These are phyloP conservation scores for Mrakia hoshinonis DNA, from an alignment of 768 basidiomycete genomes.

Conservation along the genomic window DNA sequence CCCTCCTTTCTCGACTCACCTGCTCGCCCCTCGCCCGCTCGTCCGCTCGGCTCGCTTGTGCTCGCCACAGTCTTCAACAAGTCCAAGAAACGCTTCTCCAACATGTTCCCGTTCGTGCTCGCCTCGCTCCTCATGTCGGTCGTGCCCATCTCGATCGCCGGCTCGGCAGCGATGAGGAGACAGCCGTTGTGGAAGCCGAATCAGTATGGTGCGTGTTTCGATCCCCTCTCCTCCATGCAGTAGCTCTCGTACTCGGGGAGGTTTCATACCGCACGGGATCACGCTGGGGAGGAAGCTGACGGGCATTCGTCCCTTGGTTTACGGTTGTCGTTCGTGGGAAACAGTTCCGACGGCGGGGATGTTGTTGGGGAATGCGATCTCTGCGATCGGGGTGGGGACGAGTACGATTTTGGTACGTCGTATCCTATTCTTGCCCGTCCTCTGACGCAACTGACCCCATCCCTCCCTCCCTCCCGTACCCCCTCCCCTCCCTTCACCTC, in stretches of 20 bases:
- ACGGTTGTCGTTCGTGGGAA: too few species aligned
- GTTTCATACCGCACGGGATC: too few species aligned
- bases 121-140: conserved; percentile 65
- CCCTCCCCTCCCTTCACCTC: background rate
- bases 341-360: conserved; percentile 76
- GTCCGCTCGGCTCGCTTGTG: background rate
- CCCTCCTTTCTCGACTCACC: conserved; percentile 35
- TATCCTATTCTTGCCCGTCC: too few species aligned
- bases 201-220: conserved; percentile 66
- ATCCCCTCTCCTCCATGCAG: too few species aligned
- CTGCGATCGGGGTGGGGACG: conserved; percentile 61
- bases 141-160: conserved; percentile 68
- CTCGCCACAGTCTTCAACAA: conserved; percentile 61
- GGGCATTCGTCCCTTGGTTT: too few species aligned
- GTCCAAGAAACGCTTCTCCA: conserved; percentile 57
- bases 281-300: background rate
- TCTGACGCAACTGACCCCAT: background rate
- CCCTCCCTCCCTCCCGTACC: background rate
- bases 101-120: conserved; percentile 68
- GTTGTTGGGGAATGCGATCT: conserved; percentile 72
- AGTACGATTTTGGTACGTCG: conserved; percentile 16
- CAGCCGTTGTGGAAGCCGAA: conserved; percentile 75
- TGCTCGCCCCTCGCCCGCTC: background rate
- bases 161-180: conserved; percentile 60
- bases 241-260: too few species aligned